phyloP scores from a whole-genome alignment of 2,329 filamentous ascomycete species.

The Sporothrix sp. region DNA sequence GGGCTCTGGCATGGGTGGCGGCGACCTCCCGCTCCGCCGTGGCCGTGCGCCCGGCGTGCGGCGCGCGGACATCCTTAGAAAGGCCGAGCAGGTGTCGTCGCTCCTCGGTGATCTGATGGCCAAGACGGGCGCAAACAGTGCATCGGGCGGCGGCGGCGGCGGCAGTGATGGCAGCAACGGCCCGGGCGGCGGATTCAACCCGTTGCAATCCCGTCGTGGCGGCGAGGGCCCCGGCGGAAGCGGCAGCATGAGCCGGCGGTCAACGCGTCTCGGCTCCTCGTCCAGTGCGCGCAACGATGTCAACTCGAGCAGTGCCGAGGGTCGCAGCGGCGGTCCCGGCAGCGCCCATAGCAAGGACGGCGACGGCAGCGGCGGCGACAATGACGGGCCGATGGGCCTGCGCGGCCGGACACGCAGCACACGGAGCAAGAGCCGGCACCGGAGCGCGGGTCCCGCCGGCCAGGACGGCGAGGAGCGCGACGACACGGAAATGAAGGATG shows the following conservation, averaged over 20 bases:
- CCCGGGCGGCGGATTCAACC: too few relatives aligned
- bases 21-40: slow-evolving; percentile 27
- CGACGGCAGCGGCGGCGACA: slow-evolving; percentile 25
- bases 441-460: slow-evolving; percentile 14
- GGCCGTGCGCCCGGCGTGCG: slow-evolving; percentile 37
- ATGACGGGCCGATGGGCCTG: slow-evolving; percentile 28
- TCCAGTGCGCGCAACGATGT: slow-evolving; percentile 36
- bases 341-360: slow-evolving; percentile 29
- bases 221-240: slow-evolving; percentile 1
- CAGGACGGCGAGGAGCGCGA: slow-evolving; percentile 22
- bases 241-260: slow-evolving; percentile 13
- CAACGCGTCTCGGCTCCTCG: slow-evolving; percentile 39
- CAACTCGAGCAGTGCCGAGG: slow-evolving; percentile 27
- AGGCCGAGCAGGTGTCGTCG: slow-evolving; percentile 49
- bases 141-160: neutral
- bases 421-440: slow-evolving; percentile 17
- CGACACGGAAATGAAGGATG: slow-evolving; percentile 12
- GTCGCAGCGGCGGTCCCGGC: slow-evolving; percentile 15
- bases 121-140: slow-evolving; percentile 24
- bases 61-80: slow-evolving; percentile 49
- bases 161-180: neutral
- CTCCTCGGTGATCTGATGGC: slow-evolving; percentile 40
- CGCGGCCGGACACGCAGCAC: slow-evolving; percentile 24
- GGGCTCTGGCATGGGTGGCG: slow-evolving; percentile 24
- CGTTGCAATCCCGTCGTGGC: slow-evolving; percentile 7